Conservation (phyloP, 148 eudicot genomes). For the Bassia scoparia region DNA sequence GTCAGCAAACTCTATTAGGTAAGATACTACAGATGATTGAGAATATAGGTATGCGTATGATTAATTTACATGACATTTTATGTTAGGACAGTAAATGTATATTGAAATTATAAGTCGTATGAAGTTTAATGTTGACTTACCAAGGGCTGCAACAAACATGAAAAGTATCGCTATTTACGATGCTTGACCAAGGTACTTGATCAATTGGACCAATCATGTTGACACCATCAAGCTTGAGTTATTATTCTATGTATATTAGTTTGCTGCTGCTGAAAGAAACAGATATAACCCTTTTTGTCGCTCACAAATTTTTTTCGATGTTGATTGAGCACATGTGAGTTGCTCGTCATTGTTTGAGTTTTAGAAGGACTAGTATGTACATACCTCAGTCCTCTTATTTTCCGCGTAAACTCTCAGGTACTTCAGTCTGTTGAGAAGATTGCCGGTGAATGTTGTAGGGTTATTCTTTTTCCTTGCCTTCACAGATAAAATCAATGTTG, state of each 20-base stretch:
- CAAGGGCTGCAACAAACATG: slow-evolving; percentile 53
- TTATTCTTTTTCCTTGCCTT: slow-evolving; percentile 41
- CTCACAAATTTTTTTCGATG: no score
- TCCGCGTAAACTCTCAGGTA: slow-evolving; percentile 48
- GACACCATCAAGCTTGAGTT: slow-evolving; percentile 51
- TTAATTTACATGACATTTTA: no score
- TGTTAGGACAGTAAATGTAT: no score
- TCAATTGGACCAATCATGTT: slow-evolving; percentile 49
- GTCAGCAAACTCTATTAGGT: no score
- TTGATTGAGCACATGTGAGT: no score
- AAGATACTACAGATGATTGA: no score
- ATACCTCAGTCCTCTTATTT: slow-evolving; percentile 65
- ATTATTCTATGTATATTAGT: slow-evolving; percentile 38
- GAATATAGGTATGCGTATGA: no score
- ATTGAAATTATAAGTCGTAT: neutral
- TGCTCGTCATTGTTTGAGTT: no score
- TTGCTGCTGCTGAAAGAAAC: slow-evolving; percentile 33
- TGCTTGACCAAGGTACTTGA: slow-evolving; percentile 48
- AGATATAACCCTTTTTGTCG: no score
- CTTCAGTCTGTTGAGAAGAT: slow-evolving; percentile 54
- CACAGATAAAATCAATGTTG: slow-evolving; percentile 48
- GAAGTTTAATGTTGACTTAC: slow-evolving; percentile 27
- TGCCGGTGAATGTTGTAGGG: slow-evolving; percentile 49
- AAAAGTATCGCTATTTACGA: slow-evolving; percentile 55
- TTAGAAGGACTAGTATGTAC: no score